phyloP scores from a whole-genome alignment of 257 asterid species.

The Thymus mandschuricus region DNA sequence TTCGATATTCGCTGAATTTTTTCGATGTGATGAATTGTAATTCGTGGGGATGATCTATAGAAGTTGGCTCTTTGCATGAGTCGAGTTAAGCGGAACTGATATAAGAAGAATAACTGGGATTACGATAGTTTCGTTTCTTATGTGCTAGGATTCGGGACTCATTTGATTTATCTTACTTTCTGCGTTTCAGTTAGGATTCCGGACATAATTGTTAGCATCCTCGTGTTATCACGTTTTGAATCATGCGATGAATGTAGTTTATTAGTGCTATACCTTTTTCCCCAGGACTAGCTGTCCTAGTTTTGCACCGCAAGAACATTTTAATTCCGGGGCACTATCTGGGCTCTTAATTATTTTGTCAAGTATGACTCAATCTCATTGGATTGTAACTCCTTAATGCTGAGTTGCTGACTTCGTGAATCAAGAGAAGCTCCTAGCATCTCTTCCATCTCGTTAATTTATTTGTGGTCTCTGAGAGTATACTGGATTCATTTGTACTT shows the following conservation, averaged over 20 bases:
- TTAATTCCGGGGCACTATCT: not conserved
- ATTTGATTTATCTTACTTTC: not conserved
- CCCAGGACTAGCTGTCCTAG: not conserved
- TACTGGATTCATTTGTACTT: not conserved
- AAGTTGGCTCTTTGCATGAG: constrained; percentile 4
- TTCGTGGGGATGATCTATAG: constrained; percentile 11
- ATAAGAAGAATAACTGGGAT: constrained; percentile 14
- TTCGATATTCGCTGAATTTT: not conserved
- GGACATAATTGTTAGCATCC: no score
- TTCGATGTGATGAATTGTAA: not conserved
- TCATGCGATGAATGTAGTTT: no score
- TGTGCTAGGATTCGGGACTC: not conserved
- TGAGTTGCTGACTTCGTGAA: constrained; percentile 8
- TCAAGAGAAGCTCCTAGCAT: not conserved
- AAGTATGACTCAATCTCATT: not conserved
- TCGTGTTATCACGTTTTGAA: no score
- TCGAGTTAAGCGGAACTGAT: not conserved
- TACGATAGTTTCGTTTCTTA: not conserved
- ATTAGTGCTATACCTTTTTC: no score
- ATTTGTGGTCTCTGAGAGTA: not conserved
- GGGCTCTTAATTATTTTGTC: not conserved
- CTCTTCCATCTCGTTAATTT: not conserved
- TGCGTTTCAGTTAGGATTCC: constrained; percentile 11
- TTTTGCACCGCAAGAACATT: not conserved
- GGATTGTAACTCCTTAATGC: not conserved